These are phyloP conservation scores for Ministeria vibrans DNA, from an alignment of 78 protist species.

Conservation along the genomic window DNA sequence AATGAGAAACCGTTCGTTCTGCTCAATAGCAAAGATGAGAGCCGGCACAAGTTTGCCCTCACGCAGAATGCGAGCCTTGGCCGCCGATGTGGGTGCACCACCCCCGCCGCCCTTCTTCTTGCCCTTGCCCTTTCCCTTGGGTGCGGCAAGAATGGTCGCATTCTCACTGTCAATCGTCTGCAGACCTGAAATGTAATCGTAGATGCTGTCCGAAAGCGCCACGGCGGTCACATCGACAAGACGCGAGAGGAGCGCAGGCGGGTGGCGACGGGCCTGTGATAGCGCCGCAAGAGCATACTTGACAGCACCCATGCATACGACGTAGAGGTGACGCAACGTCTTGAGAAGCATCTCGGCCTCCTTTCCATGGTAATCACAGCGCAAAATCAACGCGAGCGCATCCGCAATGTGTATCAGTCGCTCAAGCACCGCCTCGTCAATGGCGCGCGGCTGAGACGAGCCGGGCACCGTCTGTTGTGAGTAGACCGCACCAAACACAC, in stretches of 20 bases:
- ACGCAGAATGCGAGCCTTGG: neutral
- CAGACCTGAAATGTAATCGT: neutral
- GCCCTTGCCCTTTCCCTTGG: neutral
- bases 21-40: neutral
- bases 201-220: neutral
- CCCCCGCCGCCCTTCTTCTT: neutral
- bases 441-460: too few relatives aligned
- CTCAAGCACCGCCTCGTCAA: too few relatives aligned
- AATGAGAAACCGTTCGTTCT: constrained; percentile 5
- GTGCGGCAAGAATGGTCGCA: neutral
- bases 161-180: neutral
- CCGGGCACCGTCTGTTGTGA: too few relatives aligned
- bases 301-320: neutral
- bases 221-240: neutral
- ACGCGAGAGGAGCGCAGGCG: neutral
- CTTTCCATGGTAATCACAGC: too few relatives aligned
- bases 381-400: too few relatives aligned
- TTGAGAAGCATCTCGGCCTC: neutral
- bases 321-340: neutral
- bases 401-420: too few relatives aligned
- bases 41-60: neutral
- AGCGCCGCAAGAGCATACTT: neutral
- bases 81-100: neutral
- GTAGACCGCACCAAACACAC: too few relatives aligned
- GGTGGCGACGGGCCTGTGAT: neutral